A percentile compares a stretch with the other conserved stretches of the same genome.
Evolutionary conservation across 2,329 filamentous ascomycete species (phyloP).

Genomic region (Ilyonectria sp.): DNA sequence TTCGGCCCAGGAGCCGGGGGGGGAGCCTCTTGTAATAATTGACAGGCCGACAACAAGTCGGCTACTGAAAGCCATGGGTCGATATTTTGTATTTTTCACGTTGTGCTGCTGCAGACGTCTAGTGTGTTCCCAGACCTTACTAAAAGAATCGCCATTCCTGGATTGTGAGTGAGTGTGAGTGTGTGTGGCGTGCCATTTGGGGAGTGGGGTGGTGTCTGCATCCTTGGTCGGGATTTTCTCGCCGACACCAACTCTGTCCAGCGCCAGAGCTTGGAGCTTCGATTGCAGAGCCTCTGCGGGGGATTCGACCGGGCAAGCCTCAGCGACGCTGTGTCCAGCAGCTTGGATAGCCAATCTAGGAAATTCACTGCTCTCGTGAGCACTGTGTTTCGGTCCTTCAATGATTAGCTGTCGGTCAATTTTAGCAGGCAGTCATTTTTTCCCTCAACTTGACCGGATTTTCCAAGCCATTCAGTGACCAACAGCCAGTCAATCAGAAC

Average conservation of each 20-base stretch:
- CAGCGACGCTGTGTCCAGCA: neutral
- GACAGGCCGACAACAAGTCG: neutral
- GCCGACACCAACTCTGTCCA: slow-evolving; percentile 5
- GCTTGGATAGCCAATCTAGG: neutral
- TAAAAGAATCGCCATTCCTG: neutral
- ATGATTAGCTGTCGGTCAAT: no score
- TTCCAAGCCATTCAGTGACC: no score
- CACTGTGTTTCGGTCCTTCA: neutral
- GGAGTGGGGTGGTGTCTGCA: neutral
- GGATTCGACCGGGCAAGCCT: neutral
- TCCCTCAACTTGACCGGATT: no score
- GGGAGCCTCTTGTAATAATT: neutral
- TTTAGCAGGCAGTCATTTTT: no score
- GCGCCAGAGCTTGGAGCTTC: neutral
- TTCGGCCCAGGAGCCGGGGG: slow-evolving; percentile 41
- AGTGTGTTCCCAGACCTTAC: neutral
- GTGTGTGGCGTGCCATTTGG: neutral
- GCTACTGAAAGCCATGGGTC: slow-evolving; percentile 13
- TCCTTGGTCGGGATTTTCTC: slow-evolving; percentile 17
- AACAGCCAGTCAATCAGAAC: no score
- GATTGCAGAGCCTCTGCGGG: neutral
- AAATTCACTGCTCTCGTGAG: neutral
- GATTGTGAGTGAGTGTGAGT: neutral
- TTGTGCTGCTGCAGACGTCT: neutral
- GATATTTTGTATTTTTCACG: neutral